Percentiles rank a stretch among this genome's conserved stretches.
Conservation (phyloP, 805 yeast genomes). For the Ogataea angusta region DNA sequence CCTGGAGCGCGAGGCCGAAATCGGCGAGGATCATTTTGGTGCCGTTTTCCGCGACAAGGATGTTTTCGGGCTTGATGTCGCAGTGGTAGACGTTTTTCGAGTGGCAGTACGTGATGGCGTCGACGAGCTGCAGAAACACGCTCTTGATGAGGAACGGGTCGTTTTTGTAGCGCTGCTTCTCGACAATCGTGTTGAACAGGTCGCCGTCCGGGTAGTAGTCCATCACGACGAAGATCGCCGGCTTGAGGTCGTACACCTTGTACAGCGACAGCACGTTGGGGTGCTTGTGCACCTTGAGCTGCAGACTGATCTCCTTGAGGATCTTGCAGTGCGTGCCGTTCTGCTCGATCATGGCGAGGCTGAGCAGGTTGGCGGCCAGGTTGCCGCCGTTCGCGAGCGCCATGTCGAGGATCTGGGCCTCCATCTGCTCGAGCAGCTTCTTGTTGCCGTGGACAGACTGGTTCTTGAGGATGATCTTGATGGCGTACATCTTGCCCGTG, state of each 20-base stretch:
- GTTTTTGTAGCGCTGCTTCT: constrained; percentile 55
- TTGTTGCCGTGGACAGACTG: constrained; percentile 33
- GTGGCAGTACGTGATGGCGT: constrained; percentile 82
- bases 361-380: constrained; percentile 31
- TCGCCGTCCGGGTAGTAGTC: constrained; percentile 87
- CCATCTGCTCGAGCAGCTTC: constrained; percentile 30
- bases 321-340: constrained; percentile 37
- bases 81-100: constrained; percentile 83
- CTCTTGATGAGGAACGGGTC: constrained; percentile 50
- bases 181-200: constrained; percentile 81
- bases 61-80: constrained; percentile 94
- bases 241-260: constrained; percentile 60
- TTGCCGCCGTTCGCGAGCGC: constrained; percentile 28
- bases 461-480: constrained; percentile 63
- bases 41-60: constrained; percentile 62
- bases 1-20: constrained; percentile 81
- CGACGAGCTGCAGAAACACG: constrained; percentile 72
- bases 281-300: constrained; percentile 70
- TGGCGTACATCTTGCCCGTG: constrained; percentile 56
- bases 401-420: constrained; percentile 23
- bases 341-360: constrained; percentile 34
- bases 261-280: constrained; percentile 76
- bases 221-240: constrained; percentile 69
- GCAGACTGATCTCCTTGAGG: constrained; percentile 69
- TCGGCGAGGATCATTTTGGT: constrained; percentile 67